Evolutionary conservation across 1,284 basidiomycete species (phyloP), one percentile per base, ranked within the genome.

Genomic region (Porogramme epimiltina): DNA sequence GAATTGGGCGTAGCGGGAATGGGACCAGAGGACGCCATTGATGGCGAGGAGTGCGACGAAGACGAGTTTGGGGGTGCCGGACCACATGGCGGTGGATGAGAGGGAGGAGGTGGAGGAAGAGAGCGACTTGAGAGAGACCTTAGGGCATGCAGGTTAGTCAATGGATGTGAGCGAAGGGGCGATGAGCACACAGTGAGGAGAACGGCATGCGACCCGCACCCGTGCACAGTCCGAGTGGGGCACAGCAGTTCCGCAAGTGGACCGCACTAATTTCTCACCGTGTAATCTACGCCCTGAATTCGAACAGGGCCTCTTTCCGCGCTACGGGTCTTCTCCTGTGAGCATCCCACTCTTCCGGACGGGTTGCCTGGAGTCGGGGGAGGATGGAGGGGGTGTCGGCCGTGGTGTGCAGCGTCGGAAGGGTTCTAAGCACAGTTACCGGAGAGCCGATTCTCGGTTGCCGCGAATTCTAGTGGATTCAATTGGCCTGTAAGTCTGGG

Each of bases 11-110:
- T 82, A 84, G 42, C 80, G 77, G 66, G 80, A 80, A 59, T 80
- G 77, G 16, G 87, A 85, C 84, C 82, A 89, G 40, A 89, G 70
- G 31, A 88, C 57, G 59, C 76, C 76, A 58, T 85, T 82, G 39
- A 82, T 39, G 53, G 77, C 63, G 61, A 89, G 67, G 42, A 78
- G 62, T 47, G 74, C 53, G 33, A 80, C 70, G 56, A 89, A 81
- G 25, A 80, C 60, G 8, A 79, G 60, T 65, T 75, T 81, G 49
- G 78, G 71, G 23, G 72, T 64, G 43, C 68, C 65, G 50, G 70
- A 69, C 53, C 71, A 58, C 77, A 79, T 77, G 50, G 26, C 54
- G 59, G n/a, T n/a, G n/a, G n/a, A n/a, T n/a, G n/a, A 5, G 59
- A 45, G 39, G 51, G 50, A 34, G 42, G 18, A 37, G 25, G 42